These are phyloP conservation scores for Ceriops zippeliana DNA, from an alignment of 345 rosid genomes.

Conservation along the genomic window DNA sequence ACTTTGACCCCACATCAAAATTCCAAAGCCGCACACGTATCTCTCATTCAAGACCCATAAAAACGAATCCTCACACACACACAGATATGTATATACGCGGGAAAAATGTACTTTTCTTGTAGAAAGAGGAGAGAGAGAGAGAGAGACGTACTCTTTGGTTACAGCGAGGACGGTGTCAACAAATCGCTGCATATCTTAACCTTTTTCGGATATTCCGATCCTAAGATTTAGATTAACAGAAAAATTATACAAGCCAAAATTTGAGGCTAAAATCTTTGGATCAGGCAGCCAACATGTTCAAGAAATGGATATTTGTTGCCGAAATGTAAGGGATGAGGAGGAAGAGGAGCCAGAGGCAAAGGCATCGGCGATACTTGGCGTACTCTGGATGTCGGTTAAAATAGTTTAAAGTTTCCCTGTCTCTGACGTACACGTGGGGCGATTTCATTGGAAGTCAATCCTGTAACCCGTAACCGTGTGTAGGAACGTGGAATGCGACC, in stretches of 20 bases:
- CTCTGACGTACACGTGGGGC: slow-evolving; percentile 18
- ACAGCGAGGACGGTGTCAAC: slow-evolving; percentile 89
- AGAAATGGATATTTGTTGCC: too few species aligned
- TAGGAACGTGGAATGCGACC: neutral
- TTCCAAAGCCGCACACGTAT: too few species aligned
- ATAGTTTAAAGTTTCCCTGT: neutral
- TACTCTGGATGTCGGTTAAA: slow-evolving; percentile 23
- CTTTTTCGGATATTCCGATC: too few species aligned
- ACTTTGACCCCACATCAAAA: too few species aligned
- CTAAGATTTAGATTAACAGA: too few species aligned
- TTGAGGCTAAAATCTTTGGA: too few species aligned
- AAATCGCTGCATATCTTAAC: slow-evolving; percentile 57
- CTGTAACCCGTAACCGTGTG: neutral
- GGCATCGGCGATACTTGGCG: slow-evolving; percentile 42
- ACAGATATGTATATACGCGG: neutral
- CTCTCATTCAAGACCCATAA: too few species aligned
- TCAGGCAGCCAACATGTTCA: too few species aligned
- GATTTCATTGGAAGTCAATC: neutral
- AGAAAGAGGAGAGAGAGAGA: slow-evolving; percentile 12
- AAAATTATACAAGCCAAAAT: neutral
- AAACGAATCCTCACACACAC: neutral
- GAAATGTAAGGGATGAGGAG: neutral
- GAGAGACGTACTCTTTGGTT: slow-evolving; percentile 70
- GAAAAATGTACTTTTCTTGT: neutral
- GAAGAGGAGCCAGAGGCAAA: neutral